A percentile compares a stretch with the other conserved stretches of the same genome.
phyloP scores from a whole-genome alignment of 305 asterid species.

The Caryopteris hybrid region DNA sequence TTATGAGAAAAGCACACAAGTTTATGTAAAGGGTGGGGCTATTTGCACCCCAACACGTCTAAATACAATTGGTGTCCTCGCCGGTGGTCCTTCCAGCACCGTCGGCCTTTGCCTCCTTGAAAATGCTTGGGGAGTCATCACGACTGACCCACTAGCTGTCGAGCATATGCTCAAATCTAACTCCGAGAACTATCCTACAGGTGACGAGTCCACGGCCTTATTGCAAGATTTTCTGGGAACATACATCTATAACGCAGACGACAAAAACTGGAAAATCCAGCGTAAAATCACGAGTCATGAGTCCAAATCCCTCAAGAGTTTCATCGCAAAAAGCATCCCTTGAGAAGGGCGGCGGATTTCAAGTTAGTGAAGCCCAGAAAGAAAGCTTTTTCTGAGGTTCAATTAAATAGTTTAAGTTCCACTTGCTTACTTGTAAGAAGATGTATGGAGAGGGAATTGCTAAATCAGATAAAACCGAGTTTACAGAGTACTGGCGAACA shows the following conservation, averaged over 20 bases:
- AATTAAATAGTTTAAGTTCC: no score
- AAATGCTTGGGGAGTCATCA: slow-evolving; percentile 52
- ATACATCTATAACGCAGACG: slow-evolving; percentile 61
- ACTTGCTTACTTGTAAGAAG: no score
- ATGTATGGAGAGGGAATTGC: no score
- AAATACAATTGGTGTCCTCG: slow-evolving; percentile 36
- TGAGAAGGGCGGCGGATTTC: slow-evolving; percentile 49
- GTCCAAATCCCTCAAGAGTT: slow-evolving; percentile 59
- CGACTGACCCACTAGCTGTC: slow-evolving; percentile 55
- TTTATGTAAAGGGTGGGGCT: no score
- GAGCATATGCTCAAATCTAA: slow-evolving; percentile 62
- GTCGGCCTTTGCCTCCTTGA: slow-evolving; percentile 67
- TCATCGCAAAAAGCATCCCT: slow-evolving; percentile 47
- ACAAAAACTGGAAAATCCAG: slow-evolving; percentile 52
- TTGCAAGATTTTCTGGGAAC: slow-evolving; percentile 56
- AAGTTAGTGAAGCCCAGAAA: no score
- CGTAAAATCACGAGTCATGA: slow-evolving; percentile 69
- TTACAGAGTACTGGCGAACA: no score
- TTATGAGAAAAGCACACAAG: no score
- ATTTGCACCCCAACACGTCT: no score
- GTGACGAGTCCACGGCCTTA: slow-evolving; percentile 39
- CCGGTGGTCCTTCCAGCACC: slow-evolving; percentile 42
- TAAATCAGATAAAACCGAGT: no score
- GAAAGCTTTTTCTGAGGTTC: no score
- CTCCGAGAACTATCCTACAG: slow-evolving; percentile 68